Conservation (phyloP, 306 rosid genomes). For the Cucurbita maxima region DNA sequence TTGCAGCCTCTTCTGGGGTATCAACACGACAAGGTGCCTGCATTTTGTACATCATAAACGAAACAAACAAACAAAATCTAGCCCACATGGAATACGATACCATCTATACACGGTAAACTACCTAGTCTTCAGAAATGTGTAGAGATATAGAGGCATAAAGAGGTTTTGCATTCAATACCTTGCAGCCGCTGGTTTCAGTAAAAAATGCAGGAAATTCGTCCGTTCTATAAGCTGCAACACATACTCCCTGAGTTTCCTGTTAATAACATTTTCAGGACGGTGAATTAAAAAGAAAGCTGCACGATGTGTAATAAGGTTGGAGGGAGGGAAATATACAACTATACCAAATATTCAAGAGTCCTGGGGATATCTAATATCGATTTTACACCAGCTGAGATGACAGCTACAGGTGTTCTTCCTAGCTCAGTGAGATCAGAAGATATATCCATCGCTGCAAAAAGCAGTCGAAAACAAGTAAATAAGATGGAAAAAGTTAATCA, state of each 20-base stretch:
- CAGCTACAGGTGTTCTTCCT: conserved; percentile 85
- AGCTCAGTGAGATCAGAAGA: conserved; percentile 95
- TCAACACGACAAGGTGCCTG: conserved; percentile 76
- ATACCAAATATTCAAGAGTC: conserved; percentile 86
- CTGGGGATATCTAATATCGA: conserved; percentile 82
- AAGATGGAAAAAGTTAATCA: not conserved
- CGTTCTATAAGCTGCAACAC: conserved; percentile 71
- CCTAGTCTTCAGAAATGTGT: not conserved
- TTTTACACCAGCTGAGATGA: conserved; percentile 88
- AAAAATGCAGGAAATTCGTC: conserved; percentile 92
- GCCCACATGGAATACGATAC: not conserved
- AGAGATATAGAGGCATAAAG: not conserved
- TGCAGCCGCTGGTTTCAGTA: conserved; percentile 74
- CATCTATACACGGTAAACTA: not conserved
- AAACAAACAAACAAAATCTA: not conserved
- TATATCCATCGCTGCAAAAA: conserved; percentile 66
- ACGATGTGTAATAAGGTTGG: not conserved
- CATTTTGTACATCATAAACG: conserved; percentile 15
- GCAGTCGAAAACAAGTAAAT: not conserved
- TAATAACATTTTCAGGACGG: not conserved
- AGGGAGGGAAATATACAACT: conserved; percentile 1
- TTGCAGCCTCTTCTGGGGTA: conserved; percentile 65
- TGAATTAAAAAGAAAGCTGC: not conserved
- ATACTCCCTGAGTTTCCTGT: conserved; percentile 90
- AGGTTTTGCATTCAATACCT: conserved; percentile 27